Base-by-base conservation (phyloP, 345 rosid genomes). In the Jatropha curcas region DNA sequence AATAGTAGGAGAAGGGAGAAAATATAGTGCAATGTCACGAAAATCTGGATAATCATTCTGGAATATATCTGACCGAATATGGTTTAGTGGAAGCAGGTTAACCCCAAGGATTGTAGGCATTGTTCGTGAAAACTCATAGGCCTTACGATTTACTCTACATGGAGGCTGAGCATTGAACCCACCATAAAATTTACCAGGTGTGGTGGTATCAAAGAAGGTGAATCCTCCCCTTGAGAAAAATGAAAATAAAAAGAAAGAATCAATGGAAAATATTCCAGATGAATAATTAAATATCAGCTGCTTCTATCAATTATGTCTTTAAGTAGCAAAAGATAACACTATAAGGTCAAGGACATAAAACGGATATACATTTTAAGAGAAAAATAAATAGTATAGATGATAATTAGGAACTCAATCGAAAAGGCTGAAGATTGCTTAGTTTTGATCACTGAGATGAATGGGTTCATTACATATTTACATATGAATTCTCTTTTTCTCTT, bases 161-260 rank as follows among this genome's bases (percentile, higher is more conserved):
- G 90, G 80, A 25, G 83, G 87, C 52, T 67, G 82, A 75, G 88
- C 92, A 67, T 55, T 69, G 80, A 89, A 83, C 37, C 80, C 82
- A 53, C 86, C 86, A 74, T 75, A 83, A 75, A 84, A 74, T 35
- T 80, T 71, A 37, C 71, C 74, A 1, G 22, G 66, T 1, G 28
- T 60, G 39, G 76, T 78, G 73, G 80, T 60, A 65, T 80, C 81
- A 50, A 33, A n/a, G 75, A 82, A 68, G 74, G 76, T 74, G 75
- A 88, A 88, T 58, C 81, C 74, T 45, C 94, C 97, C 58, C 94
- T 91, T 20, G 19, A 65, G 56, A 43, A 52, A 52, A 60, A 33
- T 48, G 2, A 60, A 24, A 37, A 41, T 4, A 58, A 31, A 30
- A 30, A 56, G 37, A 46, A 19, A 34, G 20, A 33, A 17, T 60